phyloP scores from a whole-genome alignment of 2,329 filamentous ascomycete genomes.

The Endocalyx cinctus region DNA sequence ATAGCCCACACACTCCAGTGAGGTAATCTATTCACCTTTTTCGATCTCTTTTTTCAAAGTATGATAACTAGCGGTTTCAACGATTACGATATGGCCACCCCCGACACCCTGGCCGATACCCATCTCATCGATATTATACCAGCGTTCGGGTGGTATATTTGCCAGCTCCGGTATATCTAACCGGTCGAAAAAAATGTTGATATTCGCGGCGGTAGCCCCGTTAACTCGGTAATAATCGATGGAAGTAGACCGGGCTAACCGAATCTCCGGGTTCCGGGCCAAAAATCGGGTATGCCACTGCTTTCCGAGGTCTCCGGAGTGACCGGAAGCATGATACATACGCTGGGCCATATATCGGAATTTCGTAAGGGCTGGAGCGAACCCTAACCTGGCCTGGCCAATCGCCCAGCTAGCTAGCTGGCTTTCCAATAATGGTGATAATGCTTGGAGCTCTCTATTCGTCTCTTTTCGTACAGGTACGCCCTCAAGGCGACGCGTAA shows the following conservation, averaged over 20 bases:
- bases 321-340: slow-evolving; percentile 1
- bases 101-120: slow-evolving; percentile 3
- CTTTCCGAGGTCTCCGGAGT: not conserved
- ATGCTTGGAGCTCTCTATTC: too few relatives aligned
- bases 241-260: not conserved
- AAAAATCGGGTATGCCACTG: slow-evolving; percentile 2
- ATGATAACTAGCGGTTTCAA: not conserved
- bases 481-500: too few relatives aligned
- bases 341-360: slow-evolving; percentile 2
- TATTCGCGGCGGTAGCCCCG: slow-evolving; percentile 1
- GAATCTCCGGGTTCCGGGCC: slow-evolving; percentile 1
- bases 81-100: not conserved
- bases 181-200: slow-evolving; percentile 2
- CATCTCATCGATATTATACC: slow-evolving; percentile 4
- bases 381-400: slow-evolving; percentile 3
- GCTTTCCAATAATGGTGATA: too few relatives aligned
- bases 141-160: slow-evolving; percentile 3
- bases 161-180: not conserved
- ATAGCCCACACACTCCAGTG: slow-evolving; percentile 1
- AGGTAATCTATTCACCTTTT: slow-evolving; percentile 2
- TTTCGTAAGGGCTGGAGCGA: slow-evolving; percentile 1
- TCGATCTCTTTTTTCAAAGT: slow-evolving; percentile 2
- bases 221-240: slow-evolving; percentile 3
- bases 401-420: slow-evolving; percentile 8
- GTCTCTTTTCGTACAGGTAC: too few relatives aligned